Conservation (phyloP, 2,329 filamentous ascomycete genomes). For the Rhynchosporium agropyri region DNA sequence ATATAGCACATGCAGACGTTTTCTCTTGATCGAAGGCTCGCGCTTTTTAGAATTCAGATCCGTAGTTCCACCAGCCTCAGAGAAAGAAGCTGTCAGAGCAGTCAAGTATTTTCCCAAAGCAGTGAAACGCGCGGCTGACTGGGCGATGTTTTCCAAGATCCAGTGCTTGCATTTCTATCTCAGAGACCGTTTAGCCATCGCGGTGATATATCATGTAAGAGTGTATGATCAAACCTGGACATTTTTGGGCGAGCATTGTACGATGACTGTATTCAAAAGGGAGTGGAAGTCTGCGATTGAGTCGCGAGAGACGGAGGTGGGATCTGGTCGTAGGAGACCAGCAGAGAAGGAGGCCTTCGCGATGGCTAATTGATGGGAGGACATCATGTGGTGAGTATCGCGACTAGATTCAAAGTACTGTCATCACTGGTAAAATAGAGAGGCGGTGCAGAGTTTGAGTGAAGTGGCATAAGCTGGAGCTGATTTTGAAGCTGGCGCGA, state of each 20-base stretch:
- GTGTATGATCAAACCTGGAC: constrained; percentile 74
- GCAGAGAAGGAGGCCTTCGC: constrained; percentile 79
- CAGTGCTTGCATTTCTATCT: constrained; percentile 84
- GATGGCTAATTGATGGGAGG: constrained; percentile 72
- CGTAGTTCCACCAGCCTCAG: constrained; percentile 37
- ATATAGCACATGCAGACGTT: constrained; percentile 75
- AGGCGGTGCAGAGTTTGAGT: constrained; percentile 14
- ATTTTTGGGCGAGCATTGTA: constrained; percentile 76
- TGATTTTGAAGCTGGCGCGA: neutral
- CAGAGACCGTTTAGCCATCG: constrained; percentile 45
- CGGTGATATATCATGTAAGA: constrained; percentile 38
- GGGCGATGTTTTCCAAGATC: constrained; percentile 73
- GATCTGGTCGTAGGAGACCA: constrained; percentile 73
- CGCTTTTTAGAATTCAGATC: constrained; percentile 42
- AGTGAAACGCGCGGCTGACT: constrained; percentile 65
- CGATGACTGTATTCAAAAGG: constrained; percentile 64
- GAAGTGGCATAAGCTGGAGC: neutral
- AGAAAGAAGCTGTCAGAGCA: constrained; percentile 65
- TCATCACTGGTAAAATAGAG: constrained; percentile 1
- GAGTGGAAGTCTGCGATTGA: constrained; percentile 71
- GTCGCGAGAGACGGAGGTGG: constrained; percentile 67
- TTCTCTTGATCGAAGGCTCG: constrained; percentile 64
- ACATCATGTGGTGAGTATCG: constrained; percentile 50
- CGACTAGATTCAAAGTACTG: neutral
- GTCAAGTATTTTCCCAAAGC: constrained; percentile 76